Evolutionary conservation across 2,329 filamentous ascomycete species (phyloP), one percentile per base, ranked within the genome.

Genomic region (Aspergillus thermomutatus): DNA sequence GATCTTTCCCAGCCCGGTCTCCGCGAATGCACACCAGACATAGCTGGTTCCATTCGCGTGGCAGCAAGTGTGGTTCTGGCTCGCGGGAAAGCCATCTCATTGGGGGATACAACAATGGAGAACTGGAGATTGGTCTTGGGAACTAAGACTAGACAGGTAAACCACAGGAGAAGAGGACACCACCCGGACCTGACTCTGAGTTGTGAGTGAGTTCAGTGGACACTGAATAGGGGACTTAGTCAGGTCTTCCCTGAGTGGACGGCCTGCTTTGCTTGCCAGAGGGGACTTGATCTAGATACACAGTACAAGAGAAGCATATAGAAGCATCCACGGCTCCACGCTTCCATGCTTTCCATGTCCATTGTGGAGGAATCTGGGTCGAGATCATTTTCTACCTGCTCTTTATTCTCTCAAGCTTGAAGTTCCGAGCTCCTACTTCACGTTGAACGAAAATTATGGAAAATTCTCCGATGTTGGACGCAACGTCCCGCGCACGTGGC

Each of bases 141-240:
- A 49, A 57, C 65, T 67, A 68, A 51, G 53, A 66, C 64, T 31
- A 62, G 60, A 62, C 55, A 54, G 64, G 66, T 37, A 56, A 66
- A 57, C 51, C 54, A 50, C 31, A 50, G 48, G 60, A 61, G 58
- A 60, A 25, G 21, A 7, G 14, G 31, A 41, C 19, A 37, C 31
- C 31, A 5, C 17, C 14, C 21, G 19, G 10, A 14, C 10, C 45
- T 47, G 27, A 37, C 31, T 37, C 14, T 17, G 31, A 17, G 14
- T 17, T 37, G 11, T 6, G 14, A 37, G 31, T 5, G 31, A 14
- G 7, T 37, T 6, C 14, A 37, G 31, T 17, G 31, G 31, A n/a
- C 14, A 6, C 6, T 7, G 14, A 17, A 37, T 14, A 17, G 1
- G 14, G 14, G 31, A 17, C 31, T 6, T 17, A 37, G 31, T 37